phyloP scores from a whole-genome alignment of 768 basidiomycete species.

The Phaffia australis region DNA sequence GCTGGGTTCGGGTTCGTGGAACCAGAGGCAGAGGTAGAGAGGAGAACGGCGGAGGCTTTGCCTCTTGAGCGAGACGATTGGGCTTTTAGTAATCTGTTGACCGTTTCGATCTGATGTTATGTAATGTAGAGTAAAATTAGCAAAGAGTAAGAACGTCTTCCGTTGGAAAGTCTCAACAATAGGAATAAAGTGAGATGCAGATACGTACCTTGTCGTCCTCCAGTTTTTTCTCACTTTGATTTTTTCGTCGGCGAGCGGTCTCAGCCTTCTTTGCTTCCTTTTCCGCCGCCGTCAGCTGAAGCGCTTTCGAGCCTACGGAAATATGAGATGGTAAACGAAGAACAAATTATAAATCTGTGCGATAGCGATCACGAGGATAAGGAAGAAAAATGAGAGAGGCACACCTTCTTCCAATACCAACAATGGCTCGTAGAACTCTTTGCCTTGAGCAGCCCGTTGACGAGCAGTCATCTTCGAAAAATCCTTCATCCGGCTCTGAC shows the following conservation, averaged over 20 bases:
- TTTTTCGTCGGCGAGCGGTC: constrained; percentile 13
- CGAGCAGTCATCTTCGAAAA: constrained; percentile 11
- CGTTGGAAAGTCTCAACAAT: background rate
- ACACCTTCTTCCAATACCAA: constrained; percentile 19
- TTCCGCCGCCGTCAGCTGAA: constrained; percentile 10
- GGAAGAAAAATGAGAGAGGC: background rate
- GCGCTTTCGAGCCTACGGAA: constrained; percentile 13
- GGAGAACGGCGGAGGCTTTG: background rate
- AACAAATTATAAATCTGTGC: background rate
- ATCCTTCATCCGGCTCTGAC: too few relatives aligned
- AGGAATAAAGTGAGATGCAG: background rate
- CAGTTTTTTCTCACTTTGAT: constrained; percentile 21
- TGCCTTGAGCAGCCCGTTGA: constrained; percentile 14
- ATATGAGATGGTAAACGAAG: background rate
- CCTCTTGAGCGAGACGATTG: constrained; percentile 12
- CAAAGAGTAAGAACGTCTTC: background rate
- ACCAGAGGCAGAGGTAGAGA: background rate
- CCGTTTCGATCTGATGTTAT: constrained; percentile 16
- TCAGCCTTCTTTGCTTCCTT: constrained; percentile 13
- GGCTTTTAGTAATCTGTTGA: constrained; percentile 19
- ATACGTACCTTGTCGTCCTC: constrained; percentile 20
- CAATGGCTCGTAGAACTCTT: constrained; percentile 13
- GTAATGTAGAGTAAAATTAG: background rate
- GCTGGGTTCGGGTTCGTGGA: background rate
- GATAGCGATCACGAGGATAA: background rate